Percentiles rank a stretch among this genome's conserved stretches.
Evolutionary conservation across 2,329 filamentous ascomycete genomes (phyloP).

Genomic region (Fusarium albosuccineum): DNA sequence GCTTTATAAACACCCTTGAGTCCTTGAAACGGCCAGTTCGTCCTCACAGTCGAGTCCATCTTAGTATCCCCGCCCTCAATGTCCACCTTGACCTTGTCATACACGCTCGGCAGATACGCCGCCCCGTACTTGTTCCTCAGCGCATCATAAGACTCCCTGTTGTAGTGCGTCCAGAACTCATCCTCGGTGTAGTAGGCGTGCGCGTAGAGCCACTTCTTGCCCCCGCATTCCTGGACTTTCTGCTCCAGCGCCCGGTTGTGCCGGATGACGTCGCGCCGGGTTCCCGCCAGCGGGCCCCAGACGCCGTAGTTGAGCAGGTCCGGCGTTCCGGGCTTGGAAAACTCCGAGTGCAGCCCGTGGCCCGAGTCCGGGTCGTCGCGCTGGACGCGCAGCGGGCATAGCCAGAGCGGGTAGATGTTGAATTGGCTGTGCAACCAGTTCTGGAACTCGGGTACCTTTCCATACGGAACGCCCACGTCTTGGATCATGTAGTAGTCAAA

Average conservation of each 20-base stretch:
- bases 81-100: constrained; percentile 74
- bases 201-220: constrained; percentile 79
- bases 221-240: constrained; percentile 69
- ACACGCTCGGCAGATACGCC: constrained; percentile 71
- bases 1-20: constrained; percentile 62
- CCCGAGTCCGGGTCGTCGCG: constrained; percentile 57
- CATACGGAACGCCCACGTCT: constrained; percentile 68
- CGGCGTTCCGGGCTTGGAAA: constrained; percentile 54
- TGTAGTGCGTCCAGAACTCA: constrained; percentile 77
- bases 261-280: constrained; percentile 61
- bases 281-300: constrained; percentile 65
- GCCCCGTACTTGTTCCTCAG: constrained; percentile 72
- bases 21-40: constrained; percentile 58
- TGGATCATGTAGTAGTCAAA: constrained; percentile 73
- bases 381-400: constrained; percentile 64
- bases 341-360: constrained; percentile 63
- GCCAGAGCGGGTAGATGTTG: constrained; percentile 67
- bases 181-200: constrained; percentile 76
- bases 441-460: constrained; percentile 58
- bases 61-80: constrained; percentile 51
- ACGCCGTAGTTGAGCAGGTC: constrained; percentile 72
- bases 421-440: constrained; percentile 61
- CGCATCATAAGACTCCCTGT: constrained; percentile 69
- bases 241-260: constrained; percentile 72
- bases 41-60: constrained; percentile 51